Evolutionary conservation across 352 stramenopile genomes (phyloP).

Genomic region (Globisporangium takayamanum): DNA sequence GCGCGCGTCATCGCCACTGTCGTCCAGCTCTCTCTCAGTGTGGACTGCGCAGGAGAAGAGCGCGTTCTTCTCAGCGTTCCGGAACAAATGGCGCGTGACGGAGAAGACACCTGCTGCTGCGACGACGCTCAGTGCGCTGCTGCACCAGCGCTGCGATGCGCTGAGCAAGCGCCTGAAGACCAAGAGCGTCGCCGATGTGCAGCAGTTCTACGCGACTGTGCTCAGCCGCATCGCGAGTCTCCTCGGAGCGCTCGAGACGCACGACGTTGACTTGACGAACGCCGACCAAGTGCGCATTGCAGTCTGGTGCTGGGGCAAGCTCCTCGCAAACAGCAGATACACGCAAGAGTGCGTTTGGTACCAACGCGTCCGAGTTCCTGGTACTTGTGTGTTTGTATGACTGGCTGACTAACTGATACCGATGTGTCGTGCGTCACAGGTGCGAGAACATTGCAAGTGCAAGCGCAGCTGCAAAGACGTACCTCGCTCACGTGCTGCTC

Average conservation of each 20-base stretch:
- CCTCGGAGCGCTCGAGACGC: constrained; percentile 24
- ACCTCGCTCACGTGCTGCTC: constrained; percentile 37
- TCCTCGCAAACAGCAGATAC: constrained; percentile 35
- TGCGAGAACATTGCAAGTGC: constrained; percentile 30
- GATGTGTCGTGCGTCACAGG: constrained; percentile 10
- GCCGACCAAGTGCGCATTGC: constrained; percentile 65
- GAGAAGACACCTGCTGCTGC: constrained; percentile 1
- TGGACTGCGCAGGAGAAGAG: constrained; percentile 60
- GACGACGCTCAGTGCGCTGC: constrained; percentile 28
- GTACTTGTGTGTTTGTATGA: constrained; percentile 5
- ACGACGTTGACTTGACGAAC: constrained; percentile 63
- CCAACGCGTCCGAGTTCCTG: neutral
- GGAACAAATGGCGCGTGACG: constrained; percentile 44
- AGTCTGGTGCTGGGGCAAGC: constrained; percentile 67
- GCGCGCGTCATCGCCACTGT: constrained; percentile 8
- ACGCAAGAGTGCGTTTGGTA: constrained; percentile 27
- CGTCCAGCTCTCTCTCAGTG: neutral
- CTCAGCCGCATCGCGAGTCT: constrained; percentile 40
- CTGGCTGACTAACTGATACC: neutral
- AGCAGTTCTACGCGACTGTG: constrained; percentile 50
- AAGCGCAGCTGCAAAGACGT: constrained; percentile 20
- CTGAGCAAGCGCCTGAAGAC: constrained; percentile 59
- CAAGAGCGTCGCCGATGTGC: constrained; percentile 55
- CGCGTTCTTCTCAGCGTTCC: constrained; percentile 64
- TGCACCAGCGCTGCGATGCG: constrained; percentile 49